phyloP scores from a whole-genome alignment of 1,284 basidiomycete genomes.

The Apiotrichum montevideense region DNA sequence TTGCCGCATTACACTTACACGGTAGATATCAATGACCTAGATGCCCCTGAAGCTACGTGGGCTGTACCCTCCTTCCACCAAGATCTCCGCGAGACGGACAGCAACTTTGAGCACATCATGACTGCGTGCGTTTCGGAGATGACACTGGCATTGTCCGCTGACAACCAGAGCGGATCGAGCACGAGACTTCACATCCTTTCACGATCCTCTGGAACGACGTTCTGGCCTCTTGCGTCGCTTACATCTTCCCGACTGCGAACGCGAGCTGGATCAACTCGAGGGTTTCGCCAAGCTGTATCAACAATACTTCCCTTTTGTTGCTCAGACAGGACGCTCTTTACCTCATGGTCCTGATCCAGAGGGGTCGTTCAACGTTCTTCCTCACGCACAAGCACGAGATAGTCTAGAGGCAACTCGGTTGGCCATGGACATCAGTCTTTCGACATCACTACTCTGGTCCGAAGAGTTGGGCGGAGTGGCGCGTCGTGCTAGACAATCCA shows the following conservation, averaged over 20 bases:
- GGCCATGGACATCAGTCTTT: neutral
- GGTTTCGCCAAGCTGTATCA: neutral
- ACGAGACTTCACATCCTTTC: conserved; percentile 6
- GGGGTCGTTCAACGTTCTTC: neutral
- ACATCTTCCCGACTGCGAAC: neutral
- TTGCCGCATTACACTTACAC: conserved; percentile 3
- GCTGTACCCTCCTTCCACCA: conserved; percentile 11
- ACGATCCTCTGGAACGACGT: neutral
- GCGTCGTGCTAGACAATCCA: neutral
- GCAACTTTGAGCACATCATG: conserved; percentile 24
- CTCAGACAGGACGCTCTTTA: neutral
- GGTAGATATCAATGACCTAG: conserved; percentile 21
- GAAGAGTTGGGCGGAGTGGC: neutral
- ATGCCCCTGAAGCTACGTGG: neutral
- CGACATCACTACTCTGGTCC: neutral
- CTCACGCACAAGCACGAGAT: neutral
- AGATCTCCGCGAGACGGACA: conserved; percentile 33
- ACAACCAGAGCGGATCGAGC: conserved; percentile 26
- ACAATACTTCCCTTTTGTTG: neutral
- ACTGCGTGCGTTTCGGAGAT: conserved; percentile 28
- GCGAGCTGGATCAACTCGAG: neutral
- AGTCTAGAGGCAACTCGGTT: neutral
- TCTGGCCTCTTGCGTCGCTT: conserved; percentile 13
- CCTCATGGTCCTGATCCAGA: neutral
- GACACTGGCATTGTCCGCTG: neutral